Evolutionary conservation across 768 basidiomycete genomes (phyloP), one percentile per base, ranked within the genome.

Genomic region (Suillus luteus): DNA sequence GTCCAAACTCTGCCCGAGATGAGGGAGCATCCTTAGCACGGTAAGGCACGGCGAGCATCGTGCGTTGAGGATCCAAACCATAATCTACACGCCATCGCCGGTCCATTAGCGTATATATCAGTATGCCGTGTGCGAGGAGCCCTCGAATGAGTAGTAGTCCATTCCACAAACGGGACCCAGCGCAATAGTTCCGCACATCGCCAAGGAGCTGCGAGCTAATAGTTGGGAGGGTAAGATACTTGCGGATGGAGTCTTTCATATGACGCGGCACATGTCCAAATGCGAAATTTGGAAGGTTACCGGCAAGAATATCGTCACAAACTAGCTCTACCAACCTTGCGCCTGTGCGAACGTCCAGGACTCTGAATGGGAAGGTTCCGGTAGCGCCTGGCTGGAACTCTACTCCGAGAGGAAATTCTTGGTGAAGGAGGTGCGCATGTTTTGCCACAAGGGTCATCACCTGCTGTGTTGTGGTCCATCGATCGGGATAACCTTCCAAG

Each of bases 51-150:
- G 84, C 83, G 1, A 85, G 75, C 65, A 81, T 70, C 1, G 82
- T 78, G 4, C 85, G 77, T 7, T 54, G 64, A 2, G 67, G 67
- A 55, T 81, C 80, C 5, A 83, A 76, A 2, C 85, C 84, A 65
- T 82, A 86, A 52, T 85, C 80, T 0, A 85, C 84, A 37, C 84
- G 69, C 82, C 83, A 85, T 12, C 82, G 77, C 54, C 73, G 76
- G 19, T 78, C 72, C 37, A 68, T 70, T 0, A 86, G 68, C 1
- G 71, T 70, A 55, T 79, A 78, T 2, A 70, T 44, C 1, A 86
- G 71, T 10, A 86, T 77, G 0, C 79, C 81, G 1, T 74, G 70
- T 0, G 73, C 78, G 38, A 85, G 61, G 2, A 85, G 70, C 2
- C 84, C 84, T 1, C 83, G 79, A 10, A 81, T 72, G 2, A 84